Evolutionary conservation across 2,329 filamentous ascomycete species (phyloP).

Genomic region (Fusarium cicatricum): DNA sequence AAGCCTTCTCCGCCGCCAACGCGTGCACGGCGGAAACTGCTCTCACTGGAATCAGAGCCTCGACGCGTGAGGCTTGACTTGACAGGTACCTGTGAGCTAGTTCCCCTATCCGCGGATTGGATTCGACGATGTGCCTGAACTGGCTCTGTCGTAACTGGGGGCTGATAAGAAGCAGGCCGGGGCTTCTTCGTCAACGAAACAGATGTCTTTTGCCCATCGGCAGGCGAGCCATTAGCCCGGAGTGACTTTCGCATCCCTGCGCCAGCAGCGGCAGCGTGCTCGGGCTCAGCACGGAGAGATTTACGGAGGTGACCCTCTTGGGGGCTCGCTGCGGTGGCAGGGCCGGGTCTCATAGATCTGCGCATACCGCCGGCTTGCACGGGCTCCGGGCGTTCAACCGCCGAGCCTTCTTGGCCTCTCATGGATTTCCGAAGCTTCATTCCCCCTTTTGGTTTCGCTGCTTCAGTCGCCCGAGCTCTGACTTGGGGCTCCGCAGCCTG

Average conservation of each 20-base stretch:
- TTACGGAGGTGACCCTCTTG: conserved; percentile 33
- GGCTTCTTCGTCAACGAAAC: conserved; percentile 10
- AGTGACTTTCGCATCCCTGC: conserved; percentile 38
- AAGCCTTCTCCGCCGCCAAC: conserved; percentile 57
- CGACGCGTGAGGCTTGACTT: conserved; percentile 57
- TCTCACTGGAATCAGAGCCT: conserved; percentile 74
- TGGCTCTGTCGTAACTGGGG: conserved; percentile 19
- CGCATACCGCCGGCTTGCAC: conserved; percentile 42
- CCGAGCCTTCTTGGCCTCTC: conserved; percentile 46
- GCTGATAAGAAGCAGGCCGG: conserved; percentile 46
- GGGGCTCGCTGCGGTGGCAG: conserved; percentile 4
- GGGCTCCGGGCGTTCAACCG: conserved; percentile 12
- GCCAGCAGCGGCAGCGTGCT: conserved; percentile 2
- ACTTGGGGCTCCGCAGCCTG: conserved; percentile 17
- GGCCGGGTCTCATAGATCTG: conserved; percentile 45
- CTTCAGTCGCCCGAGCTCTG: neutral
- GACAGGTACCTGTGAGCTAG: conserved; percentile 28
- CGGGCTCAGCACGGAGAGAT: conserved; percentile 33
- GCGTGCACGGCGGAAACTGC: conserved; percentile 79
- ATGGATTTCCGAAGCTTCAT: conserved; percentile 58
- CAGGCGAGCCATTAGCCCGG: conserved; percentile 24
- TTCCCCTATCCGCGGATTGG: conserved; percentile 37
- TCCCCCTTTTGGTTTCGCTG: conserved; percentile 1
- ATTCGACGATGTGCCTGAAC: conserved; percentile 36
- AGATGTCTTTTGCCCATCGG: conserved; percentile 8